Conservation (phyloP, 805 yeast genomes). For the Ogataea henricii region DNA sequence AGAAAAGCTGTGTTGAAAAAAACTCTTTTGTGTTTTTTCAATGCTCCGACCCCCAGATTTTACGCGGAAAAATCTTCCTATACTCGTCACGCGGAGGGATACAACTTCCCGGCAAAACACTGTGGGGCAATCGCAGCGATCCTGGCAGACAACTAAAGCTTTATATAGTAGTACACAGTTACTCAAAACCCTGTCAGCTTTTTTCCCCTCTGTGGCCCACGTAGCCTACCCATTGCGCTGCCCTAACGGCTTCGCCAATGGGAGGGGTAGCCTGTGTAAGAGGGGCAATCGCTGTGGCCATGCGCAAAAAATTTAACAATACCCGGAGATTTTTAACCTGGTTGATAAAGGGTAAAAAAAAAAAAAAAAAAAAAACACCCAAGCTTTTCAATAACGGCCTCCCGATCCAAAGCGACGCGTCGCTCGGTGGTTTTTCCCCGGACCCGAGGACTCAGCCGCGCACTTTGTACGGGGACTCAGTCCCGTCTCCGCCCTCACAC, state of each 20-base stretch:
- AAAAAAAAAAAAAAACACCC: background rate
- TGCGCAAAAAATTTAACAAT: background rate
- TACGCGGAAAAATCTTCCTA: conserved; percentile 9
- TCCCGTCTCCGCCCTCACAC: too few species aligned
- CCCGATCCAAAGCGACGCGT: background rate
- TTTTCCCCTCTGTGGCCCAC: conserved; percentile 1
- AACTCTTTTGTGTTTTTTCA: background rate
- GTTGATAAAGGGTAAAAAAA: background rate
- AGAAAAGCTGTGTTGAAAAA: background rate
- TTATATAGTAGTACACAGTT: background rate
- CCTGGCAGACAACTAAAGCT: background rate
- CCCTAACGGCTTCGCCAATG: background rate
- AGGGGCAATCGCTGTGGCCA: conserved; percentile 3
- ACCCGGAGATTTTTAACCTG: background rate
- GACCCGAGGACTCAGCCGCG: background rate
- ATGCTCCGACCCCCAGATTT: conserved; percentile 3
- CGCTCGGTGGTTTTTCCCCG: background rate
- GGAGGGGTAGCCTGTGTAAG: conserved; percentile 1
- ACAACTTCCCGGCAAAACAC: conserved; percentile 1
- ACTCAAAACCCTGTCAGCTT: background rate
- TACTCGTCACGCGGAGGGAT: conserved; percentile 6
- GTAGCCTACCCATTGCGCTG: background rate
- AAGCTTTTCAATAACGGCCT: background rate
- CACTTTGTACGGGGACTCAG: too few species aligned
- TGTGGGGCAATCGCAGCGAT: background rate